phyloP scores from a whole-genome alignment of 352 stramenopile species.

The Globisporangium camurandrum region DNA sequence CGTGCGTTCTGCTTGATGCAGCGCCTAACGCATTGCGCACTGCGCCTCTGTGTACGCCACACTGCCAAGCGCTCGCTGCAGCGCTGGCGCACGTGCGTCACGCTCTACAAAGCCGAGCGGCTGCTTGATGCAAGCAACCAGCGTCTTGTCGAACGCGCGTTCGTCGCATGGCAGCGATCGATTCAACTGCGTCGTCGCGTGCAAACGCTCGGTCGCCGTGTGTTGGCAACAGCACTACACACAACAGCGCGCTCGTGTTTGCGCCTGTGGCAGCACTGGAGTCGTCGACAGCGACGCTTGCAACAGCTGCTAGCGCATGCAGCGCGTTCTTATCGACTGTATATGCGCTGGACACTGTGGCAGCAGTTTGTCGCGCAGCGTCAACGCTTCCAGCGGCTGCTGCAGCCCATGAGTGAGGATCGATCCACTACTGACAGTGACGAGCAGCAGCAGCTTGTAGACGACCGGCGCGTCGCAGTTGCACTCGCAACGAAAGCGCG shows the following conservation, averaged over 20 bases:
- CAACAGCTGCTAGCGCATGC: constrained; percentile 28
- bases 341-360: constrained; percentile 52
- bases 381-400: constrained; percentile 1
- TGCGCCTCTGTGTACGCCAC: constrained; percentile 8
- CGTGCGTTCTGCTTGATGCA: constrained; percentile 8
- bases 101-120: constrained; percentile 37
- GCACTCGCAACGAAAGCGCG: constrained; percentile 30
- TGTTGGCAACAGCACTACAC: constrained; percentile 5
- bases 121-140: constrained; percentile 31
- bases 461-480: constrained; percentile 9
- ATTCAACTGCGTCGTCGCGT: constrained; percentile 15
- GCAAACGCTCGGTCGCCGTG: constrained; percentile 16
- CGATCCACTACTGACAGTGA: neutral
- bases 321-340: constrained; percentile 23
- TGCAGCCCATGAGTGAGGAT: neutral
- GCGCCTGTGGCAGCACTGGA: constrained; percentile 26
- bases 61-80: constrained; percentile 7
- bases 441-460: neutral
- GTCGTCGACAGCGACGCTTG: constrained; percentile 18
- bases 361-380: constrained; percentile 24
- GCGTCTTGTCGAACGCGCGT: constrained; percentile 17
- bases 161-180: constrained; percentile 40
- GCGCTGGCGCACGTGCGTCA: constrained; percentile 34
- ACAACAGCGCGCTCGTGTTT: constrained; percentile 15
- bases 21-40: constrained; percentile 12